Percentiles rank a stretch among this genome's conserved stretches.
These are phyloP conservation scores for Micractinium conductrix DNA, from an alignment of 139 green algal genomes.

Conservation along the genomic window DNA sequence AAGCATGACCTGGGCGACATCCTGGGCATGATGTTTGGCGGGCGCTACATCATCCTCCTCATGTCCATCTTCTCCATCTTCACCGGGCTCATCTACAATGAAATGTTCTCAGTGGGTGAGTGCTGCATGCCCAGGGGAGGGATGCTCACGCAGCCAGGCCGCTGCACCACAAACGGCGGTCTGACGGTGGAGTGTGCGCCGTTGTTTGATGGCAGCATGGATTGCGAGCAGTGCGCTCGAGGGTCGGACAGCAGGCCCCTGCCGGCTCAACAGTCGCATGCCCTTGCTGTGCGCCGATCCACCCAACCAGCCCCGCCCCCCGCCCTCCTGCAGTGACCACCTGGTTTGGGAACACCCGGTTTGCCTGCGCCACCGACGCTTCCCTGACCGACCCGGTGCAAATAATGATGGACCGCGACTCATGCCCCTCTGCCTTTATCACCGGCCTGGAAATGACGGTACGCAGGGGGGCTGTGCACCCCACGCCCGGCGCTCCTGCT, in stretches of 20 bases:
- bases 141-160: too few species aligned
- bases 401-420: constrained; percentile 51
- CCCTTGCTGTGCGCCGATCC: too few species aligned
- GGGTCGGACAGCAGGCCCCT: too few species aligned
- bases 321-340: constrained; percentile 62
- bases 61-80: constrained; percentile 98
- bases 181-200: too few species aligned
- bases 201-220: too few species aligned
- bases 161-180: too few species aligned
- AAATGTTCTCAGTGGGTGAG: constrained; percentile 93
- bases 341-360: constrained; percentile 77
- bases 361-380: constrained; percentile 48
- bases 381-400: constrained; percentile 40
- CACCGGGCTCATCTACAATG: constrained; percentile 97
- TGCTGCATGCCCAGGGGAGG: too few species aligned
- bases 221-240: too few species aligned
- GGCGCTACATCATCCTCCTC: constrained; percentile 96
- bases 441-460: constrained; percentile 55
- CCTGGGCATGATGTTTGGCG: constrained; percentile 90
- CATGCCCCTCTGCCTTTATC: constrained; percentile 55
- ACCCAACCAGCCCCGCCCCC: too few species aligned
- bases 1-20: constrained; percentile 89
- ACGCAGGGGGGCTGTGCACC: neutral
- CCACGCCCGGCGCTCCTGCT: neutral
- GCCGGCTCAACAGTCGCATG: too few species aligned